These are phyloP conservation scores for Anisogramma anomala DNA, from an alignment of 2,329 filamentous ascomycete species.

Conservation along the genomic window DNA sequence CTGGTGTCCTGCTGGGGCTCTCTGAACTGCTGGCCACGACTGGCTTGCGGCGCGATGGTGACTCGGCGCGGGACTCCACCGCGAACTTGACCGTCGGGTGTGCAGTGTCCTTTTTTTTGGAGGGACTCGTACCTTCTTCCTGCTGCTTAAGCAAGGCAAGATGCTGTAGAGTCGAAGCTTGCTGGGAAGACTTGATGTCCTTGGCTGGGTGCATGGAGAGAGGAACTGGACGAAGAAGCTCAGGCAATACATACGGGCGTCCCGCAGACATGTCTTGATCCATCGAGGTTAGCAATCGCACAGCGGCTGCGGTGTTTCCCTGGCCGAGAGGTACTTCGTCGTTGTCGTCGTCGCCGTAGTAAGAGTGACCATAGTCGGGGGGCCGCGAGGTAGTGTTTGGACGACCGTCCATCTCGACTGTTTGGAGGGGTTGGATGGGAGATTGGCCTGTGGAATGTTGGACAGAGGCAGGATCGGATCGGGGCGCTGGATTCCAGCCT, in stretches of 20 bases:
- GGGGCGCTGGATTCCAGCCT: not conserved
- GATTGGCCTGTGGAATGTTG: not conserved
- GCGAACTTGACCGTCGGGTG: constrained; percentile 11
- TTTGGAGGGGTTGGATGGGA: not conserved
- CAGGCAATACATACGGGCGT: constrained; percentile 42
- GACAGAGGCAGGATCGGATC: too few relatives aligned
- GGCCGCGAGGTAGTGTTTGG: constrained; percentile 39
- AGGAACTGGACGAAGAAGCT: constrained; percentile 18
- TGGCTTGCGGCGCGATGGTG: constrained; percentile 7
- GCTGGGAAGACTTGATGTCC: constrained; percentile 18
- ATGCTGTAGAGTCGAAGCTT: constrained; percentile 25
- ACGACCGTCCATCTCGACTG: constrained; percentile 32
- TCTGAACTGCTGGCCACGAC: constrained; percentile 12
- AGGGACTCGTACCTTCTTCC: constrained; percentile 24
- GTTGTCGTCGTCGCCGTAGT: constrained; percentile 42
- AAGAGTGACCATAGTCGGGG: constrained; percentile 46
- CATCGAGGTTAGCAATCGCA: constrained; percentile 51
- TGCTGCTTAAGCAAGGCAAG: constrained; percentile 27
- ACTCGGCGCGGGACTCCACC: constrained; percentile 7
- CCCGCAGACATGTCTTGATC: constrained; percentile 39
- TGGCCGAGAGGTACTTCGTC: constrained; percentile 35
- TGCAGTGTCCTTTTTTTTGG: constrained; percentile 16
- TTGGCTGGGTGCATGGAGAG: constrained; percentile 18
- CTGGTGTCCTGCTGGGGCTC: constrained; percentile 1
- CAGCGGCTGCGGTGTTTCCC: constrained; percentile 36